phyloP scores from a whole-genome alignment of 306 rosid species.

The Quillaja saponaria region DNA sequence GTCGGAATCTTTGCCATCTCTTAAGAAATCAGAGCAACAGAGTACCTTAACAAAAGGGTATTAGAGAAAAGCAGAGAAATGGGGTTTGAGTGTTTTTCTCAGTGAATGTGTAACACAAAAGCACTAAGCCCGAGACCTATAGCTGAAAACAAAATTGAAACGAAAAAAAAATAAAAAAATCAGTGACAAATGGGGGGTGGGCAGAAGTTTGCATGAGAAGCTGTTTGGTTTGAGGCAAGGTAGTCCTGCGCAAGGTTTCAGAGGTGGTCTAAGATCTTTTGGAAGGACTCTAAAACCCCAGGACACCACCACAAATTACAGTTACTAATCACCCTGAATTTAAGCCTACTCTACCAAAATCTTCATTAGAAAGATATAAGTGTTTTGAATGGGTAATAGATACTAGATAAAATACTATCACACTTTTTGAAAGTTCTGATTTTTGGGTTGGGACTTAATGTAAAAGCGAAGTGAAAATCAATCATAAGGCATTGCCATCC shows the following conservation, averaged over 20 bases:
- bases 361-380: too few relatives aligned
- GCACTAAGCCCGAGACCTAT: background rate
- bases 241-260: too few relatives aligned
- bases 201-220: background rate
- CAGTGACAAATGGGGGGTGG: background rate
- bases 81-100: background rate
- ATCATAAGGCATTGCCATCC: slow-evolving; percentile 13
- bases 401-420: background rate
- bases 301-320: too few relatives aligned
- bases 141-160: background rate
- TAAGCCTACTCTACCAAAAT: background rate
- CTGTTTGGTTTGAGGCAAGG: too few relatives aligned
- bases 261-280: background rate
- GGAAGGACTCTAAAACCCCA: slow-evolving; percentile 16
- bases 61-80: background rate
- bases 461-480: background rate
- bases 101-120: background rate
- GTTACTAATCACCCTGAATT: too few relatives aligned
- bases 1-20: slow-evolving; percentile 39
- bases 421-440: background rate
- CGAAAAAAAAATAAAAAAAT: background rate
- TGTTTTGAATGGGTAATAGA: too few relatives aligned
- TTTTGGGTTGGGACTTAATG: background rate
- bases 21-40: slow-evolving; percentile 26
- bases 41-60: background rate